Evolutionary conservation across 2,329 filamentous ascomycete species (phyloP), one percentile per base, ranked within the genome.

Genomic region (Aureobasidium mangrovei): DNA sequence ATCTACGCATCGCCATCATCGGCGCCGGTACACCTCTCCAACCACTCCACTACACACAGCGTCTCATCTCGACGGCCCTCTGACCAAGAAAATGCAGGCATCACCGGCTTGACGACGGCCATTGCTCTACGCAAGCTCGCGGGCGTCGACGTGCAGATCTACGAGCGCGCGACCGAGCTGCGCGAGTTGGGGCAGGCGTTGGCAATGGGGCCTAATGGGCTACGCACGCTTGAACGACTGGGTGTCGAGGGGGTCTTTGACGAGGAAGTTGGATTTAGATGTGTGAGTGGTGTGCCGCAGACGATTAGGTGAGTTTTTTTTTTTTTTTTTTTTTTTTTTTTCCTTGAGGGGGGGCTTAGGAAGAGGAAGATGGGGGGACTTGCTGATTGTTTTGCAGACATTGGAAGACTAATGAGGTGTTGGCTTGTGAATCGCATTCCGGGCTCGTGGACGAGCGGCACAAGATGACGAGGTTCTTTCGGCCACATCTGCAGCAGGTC

Each of bases 171-270:
- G 2, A 60, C 57, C 1, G 57, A 66, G 56, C 57, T 72, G 32
- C 63, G 62, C 48, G 70, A 71, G 54, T 67, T 72, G 9, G 69
- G 70, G 7, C 69, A 69, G 4, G 68, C 65, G 31, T 70, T 72
- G 24, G 68, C 67, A 4, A 54, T 72, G 8, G 67, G 67, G 0
- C 69, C 70, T 2, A 72, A 71, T 62, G 69, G 69, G 3, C 60
- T 72, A 47, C 60, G 63, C 47, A 67, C 67, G 8, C 61, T 72
- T 12, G 62, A 71, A 48, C 60, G 60, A 52, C 56, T 71, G 12
- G 69, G 68, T 12, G 58, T 72, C 8, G 38, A 64, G 1, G 63
- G 67, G 60, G 65, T 62, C 6, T 62, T 70, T 24, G 60, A 61
- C 27, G 65, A 67, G 32, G 62, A 65, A 4, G 60, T 70, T 38